Base-by-base conservation (phyloP, 768 basidiomycete genomes). In the Mycena albidolilacea region DNA sequence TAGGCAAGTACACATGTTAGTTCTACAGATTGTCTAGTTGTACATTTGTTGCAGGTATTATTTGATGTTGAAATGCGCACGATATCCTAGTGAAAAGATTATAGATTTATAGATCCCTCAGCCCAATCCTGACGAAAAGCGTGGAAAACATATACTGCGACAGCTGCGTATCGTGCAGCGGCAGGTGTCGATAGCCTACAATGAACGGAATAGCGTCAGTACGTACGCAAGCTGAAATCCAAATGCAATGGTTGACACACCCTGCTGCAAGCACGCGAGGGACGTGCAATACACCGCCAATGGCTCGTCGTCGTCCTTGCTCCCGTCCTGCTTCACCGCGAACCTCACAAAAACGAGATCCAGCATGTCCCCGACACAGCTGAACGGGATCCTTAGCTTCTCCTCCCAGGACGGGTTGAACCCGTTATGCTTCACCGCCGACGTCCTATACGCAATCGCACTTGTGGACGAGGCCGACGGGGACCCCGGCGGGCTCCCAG, bases 341-440 rank as follows among this genome's bases (percentile, higher is more conserved):
- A 98, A 92, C 67, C 91, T 86, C 38, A 98, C 89, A 80, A 98
- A 98, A 41, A 95, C 89, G 37, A 98, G 85, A 39, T 97, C 95
- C 71, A 84, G 84, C 93, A 97, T 95, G 50, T 82, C 83, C 7
- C 91, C 90, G 38, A 93, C 87, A 76, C 92, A 91, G 62, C 91
- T 90, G 77, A 97, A 97, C n/a, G 92, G 91, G 23, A 97, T 81
- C 21, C 82, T 81, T 35, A 97, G 81, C 48, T 80, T 79, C 77
- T 96, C 90, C 73, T 95, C 87, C 95, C 97, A 98, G 1, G 90
- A 83, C 0, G 97, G 97, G 81, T 98, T 98, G 85, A 97, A 97
- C 0, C 97, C 95, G 79, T 97, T 97, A 80, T 95, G 93, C 82
- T 90, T 91, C 67, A 97, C 90, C 0, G 87, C 84, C 23, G 82